phyloP scores from a whole-genome alignment of 1,139 yeast genomes.

The Debaryomycetaceae sp. region DNA sequence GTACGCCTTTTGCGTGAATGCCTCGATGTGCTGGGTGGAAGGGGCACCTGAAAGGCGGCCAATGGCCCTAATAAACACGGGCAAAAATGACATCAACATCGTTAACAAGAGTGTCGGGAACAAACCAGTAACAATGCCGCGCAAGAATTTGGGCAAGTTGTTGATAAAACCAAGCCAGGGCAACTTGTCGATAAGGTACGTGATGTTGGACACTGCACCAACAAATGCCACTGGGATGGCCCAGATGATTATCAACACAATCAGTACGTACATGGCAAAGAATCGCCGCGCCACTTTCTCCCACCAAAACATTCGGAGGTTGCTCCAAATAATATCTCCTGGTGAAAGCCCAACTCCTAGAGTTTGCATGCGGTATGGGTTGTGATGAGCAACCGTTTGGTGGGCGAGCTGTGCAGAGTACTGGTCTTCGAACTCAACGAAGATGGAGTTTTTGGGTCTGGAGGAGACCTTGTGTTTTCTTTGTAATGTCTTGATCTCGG shows the following conservation, averaged over 20 bases:
- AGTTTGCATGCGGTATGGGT: slow-evolving; percentile 47
- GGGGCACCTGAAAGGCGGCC: slow-evolving; percentile 66
- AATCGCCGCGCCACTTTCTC: slow-evolving; percentile 61
- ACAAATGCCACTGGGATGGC: slow-evolving; percentile 93
- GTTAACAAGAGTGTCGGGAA: slow-evolving; percentile 68
- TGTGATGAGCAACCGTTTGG: slow-evolving; percentile 54
- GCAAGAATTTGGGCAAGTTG: slow-evolving; percentile 51
- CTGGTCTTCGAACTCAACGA: slow-evolving; percentile 69
- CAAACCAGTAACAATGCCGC: slow-evolving; percentile 72
- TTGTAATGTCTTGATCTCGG: slow-evolving; percentile 52
- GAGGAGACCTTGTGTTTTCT: slow-evolving; percentile 33
- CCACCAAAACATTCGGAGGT: slow-evolving; percentile 80
- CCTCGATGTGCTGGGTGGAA: slow-evolving; percentile 60
- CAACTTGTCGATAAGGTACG: slow-evolving; percentile 55
- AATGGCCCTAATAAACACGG: slow-evolving; percentile 70
- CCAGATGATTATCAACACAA: slow-evolving; percentile 69
- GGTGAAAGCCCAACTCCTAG: slow-evolving; percentile 57
- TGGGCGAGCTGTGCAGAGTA: slow-evolving; percentile 67
- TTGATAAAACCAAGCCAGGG: slow-evolving; percentile 62
- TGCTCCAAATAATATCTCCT: slow-evolving; percentile 60
- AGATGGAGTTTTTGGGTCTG: slow-evolving; percentile 53
- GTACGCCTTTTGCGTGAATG: slow-evolving; percentile 70
- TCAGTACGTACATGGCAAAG: slow-evolving; percentile 56
- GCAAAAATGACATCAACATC: slow-evolving; percentile 68
- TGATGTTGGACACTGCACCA: slow-evolving; percentile 72